Conservation (phyloP, 441 rosid genomes). For the Hura crepitans region DNA sequence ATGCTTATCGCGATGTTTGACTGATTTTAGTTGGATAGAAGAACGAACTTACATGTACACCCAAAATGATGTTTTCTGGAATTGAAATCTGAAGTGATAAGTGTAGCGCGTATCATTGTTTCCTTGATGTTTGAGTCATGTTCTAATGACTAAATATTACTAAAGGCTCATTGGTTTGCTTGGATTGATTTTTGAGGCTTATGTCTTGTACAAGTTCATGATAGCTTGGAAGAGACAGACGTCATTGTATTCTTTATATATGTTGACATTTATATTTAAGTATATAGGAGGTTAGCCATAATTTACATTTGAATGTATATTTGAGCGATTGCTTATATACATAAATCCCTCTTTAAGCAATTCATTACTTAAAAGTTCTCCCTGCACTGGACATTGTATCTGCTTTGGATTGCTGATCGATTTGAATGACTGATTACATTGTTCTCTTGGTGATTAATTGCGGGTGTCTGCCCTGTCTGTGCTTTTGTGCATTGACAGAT, state of each 20-base stretch:
- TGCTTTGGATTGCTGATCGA: background rate
- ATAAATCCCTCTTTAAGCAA: background rate
- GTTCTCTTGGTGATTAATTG: background rate
- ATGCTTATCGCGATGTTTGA: background rate
- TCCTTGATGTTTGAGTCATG: background rate
- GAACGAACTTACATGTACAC: too few relatives aligned
- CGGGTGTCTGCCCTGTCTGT: background rate
- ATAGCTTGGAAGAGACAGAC: background rate
- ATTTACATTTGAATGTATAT: background rate
- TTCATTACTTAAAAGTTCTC: background rate
- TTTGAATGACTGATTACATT: background rate
- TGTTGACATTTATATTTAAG: too few relatives aligned
- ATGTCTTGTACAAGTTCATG: background rate
- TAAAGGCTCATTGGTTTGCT: background rate
- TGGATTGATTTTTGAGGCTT: background rate
- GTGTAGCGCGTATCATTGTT: background rate
- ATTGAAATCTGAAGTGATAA: slow-evolving; percentile 1
- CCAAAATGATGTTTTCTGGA: slow-evolving; percentile 1
- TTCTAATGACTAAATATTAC: background rate
- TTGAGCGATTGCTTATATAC: background rate
- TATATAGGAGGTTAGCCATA: too few relatives aligned
- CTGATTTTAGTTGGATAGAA: background rate
- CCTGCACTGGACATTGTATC: background rate
- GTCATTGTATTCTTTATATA: background rate
- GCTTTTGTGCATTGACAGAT: slow-evolving; percentile 3